phyloP scores from a whole-genome alignment of 768 basidiomycete species.

The Psilocybe sp. region DNA sequence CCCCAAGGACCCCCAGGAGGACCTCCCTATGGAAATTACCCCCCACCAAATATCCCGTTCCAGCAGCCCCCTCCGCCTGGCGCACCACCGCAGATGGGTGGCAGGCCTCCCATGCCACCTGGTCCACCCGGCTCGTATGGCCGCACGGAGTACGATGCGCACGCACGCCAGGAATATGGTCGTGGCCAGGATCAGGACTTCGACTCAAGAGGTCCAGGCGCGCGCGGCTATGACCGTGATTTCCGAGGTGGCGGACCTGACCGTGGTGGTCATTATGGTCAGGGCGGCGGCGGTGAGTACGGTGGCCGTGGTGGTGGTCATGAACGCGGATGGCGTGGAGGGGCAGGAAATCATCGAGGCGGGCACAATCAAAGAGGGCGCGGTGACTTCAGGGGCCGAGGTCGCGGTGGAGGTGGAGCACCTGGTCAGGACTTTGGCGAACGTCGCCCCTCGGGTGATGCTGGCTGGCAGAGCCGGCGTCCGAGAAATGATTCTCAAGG shows the following conservation, averaged over 20 bases:
- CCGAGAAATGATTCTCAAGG: constrained; percentile 29
- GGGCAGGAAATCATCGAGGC: constrained; percentile 28
- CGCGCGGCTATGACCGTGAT: constrained; percentile 12
- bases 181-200: constrained; percentile 10
- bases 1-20: no score
- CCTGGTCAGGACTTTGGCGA: constrained; percentile 18
- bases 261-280: constrained; percentile 4
- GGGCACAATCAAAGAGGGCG: background rate
- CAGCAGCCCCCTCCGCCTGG: constrained; percentile 14
- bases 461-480: constrained; percentile 52
- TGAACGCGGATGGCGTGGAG: constrained; percentile 32
- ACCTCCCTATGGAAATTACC: no score
- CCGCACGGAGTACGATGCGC: constrained; percentile 13
- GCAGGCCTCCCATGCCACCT: constrained; percentile 8
- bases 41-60: no score
- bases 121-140: constrained; percentile 10
- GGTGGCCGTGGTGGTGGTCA: constrained; percentile 21
- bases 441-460: constrained; percentile 42
- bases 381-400: constrained; percentile 22
- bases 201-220: background rate
- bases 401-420: constrained; percentile 25
- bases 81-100: constrained; percentile 21
- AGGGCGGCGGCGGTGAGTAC: background rate
- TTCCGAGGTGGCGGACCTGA: constrained; percentile 12
- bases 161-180: constrained; percentile 20